phyloP scores from a whole-genome alignment of 192 early-diverging fungal species.

The Backusella sp. region DNA sequence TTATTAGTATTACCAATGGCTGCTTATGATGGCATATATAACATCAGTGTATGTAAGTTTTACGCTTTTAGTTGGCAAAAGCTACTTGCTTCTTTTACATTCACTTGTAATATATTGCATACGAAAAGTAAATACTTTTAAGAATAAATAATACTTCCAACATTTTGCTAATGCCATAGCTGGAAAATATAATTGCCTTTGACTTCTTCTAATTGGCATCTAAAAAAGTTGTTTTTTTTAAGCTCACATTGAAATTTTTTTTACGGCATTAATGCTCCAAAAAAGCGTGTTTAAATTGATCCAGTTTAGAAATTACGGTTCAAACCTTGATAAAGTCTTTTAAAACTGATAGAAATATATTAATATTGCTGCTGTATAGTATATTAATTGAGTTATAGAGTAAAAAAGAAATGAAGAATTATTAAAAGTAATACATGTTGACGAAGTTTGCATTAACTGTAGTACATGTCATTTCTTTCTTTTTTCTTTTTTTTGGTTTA shows the following conservation, averaged over 20 bases:
- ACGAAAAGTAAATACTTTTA: neutral
- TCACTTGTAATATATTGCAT: neutral
- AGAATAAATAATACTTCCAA: neutral
- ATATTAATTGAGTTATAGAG: neutral
- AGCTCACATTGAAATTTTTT: neutral
- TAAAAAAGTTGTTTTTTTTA: neutral
- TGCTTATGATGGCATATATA: neutral
- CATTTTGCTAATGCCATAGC: neutral
- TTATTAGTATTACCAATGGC: neutral
- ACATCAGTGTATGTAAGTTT: neutral
- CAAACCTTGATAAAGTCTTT: neutral
- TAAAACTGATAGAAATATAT: neutral
- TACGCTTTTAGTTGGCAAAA: neutral
- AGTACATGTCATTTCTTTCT: neutral
- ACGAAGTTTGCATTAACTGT: neutral
- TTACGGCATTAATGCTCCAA: neutral
- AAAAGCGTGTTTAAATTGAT: neutral
- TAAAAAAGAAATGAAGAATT: neutral
- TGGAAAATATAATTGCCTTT: neutral
- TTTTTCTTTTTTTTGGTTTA: neutral
- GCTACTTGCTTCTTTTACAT: neutral
- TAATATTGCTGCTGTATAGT: neutral
- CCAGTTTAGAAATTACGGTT: neutral
- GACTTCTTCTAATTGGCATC: neutral
- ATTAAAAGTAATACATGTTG: neutral